A percentile compares a stretch with the other conserved stretches of the same genome.
These are phyloP conservation scores for Heliamphora pulchella DNA, from an alignment of 179 eudicot species.

Conservation along the genomic window DNA sequence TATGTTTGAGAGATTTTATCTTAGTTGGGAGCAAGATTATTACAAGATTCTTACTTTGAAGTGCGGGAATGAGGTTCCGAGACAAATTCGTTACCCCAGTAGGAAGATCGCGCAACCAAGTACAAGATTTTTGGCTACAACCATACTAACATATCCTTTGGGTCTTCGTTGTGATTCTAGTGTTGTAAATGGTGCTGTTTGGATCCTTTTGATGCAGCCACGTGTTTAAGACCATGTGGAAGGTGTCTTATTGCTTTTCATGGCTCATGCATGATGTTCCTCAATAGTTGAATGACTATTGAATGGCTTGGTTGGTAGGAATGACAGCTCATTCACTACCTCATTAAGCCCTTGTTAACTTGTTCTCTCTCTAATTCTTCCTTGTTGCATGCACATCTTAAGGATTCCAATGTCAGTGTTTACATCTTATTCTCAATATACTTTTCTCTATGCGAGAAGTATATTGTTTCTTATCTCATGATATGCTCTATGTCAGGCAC, in stretches of 20 bases:
- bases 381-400: not conserved
- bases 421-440: not conserved
- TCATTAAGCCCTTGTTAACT: not conserved
- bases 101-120: too few relatives aligned
- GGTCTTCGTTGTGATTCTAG: not conserved
- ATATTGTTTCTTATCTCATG: not conserved
- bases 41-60: too few relatives aligned
- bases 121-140: not conserved
- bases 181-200: not conserved
- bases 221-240: not conserved
- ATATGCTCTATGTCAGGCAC: slow-evolving; percentile 42
- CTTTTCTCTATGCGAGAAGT: not conserved
- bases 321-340: not conserved
- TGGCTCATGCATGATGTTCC: slow-evolving; percentile 1
- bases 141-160: not conserved
- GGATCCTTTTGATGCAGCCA: not conserved
- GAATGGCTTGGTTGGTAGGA: not conserved
- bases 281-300: slow-evolving; percentile 3
- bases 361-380: not conserved
- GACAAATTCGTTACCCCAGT: too few relatives aligned
- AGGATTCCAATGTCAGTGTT: not conserved
- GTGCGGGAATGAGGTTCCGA: too few relatives aligned
- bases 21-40: too few relatives aligned
- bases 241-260: slow-evolving; percentile 5
- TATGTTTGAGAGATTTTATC: too few relatives aligned